These are phyloP conservation scores for Bacterosira constricta DNA, from an alignment of 108 stramenopile species.

Conservation along the genomic window DNA sequence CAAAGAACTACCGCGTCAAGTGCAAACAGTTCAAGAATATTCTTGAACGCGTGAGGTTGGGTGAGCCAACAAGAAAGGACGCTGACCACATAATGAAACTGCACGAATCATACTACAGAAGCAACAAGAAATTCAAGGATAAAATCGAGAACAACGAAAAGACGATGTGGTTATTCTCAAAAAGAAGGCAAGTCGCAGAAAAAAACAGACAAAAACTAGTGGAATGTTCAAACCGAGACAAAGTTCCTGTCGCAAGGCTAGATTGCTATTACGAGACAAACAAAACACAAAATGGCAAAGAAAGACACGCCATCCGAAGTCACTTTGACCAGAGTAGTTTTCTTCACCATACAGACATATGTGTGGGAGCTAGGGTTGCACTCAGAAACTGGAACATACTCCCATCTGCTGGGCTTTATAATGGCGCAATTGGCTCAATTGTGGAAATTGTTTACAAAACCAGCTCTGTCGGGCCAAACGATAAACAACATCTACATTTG, in stretches of 20 bases:
- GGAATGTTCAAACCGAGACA: neutral
- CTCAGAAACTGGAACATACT: neutral
- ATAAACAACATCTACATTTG: constrained; percentile 2
- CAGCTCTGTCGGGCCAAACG: constrained; percentile 5
- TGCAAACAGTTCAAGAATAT: neutral
- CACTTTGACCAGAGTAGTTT: neutral
- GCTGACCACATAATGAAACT: neutral
- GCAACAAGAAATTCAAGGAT: neutral
- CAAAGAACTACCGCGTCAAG: neutral
- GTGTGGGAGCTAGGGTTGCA: neutral
- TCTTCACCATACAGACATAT: neutral
- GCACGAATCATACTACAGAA: neutral
- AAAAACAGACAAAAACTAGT: neutral
- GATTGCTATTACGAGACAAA: neutral
- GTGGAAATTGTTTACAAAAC: constrained; percentile 1
- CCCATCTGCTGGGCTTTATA: neutral
- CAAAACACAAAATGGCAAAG: neutral
- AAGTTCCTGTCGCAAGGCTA: neutral
- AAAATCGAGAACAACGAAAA: neutral
- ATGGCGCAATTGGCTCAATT: neutral
- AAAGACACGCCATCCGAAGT: neutral
- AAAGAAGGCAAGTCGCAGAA: too few relatives aligned
- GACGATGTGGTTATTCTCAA: neutral
- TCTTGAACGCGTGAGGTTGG: neutral
- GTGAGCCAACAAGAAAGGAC: neutral